Evolutionary conservation across 2,329 filamentous ascomycete species (phyloP), one percentile per base, ranked within the genome.

Genomic region (Botryotinia globosa): DNA sequence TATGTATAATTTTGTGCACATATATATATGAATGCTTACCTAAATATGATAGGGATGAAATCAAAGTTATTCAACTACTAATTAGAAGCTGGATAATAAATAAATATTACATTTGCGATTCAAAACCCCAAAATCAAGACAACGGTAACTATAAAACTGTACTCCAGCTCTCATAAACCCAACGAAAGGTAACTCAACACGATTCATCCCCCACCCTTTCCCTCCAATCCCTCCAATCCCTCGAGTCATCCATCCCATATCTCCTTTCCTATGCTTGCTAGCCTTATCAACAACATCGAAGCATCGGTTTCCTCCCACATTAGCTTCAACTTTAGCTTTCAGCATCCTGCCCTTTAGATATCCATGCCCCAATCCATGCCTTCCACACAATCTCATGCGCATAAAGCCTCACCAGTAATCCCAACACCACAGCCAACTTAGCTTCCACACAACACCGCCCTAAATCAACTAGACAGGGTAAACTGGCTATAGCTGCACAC

Each of bases 371-470:
- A 56, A 64, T 64, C 63, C 42, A 65, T 65, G 29, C 32, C 25
- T 8, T 34, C 63, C 63, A 65, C 42, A 45, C 63, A 65, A 14
- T 32, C 32, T 65, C 62, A 65, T 32, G n/a, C 62, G 62, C 62
- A 64, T 34, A 32, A 64, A 48, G 3, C n/a, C 42, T 32, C 29
- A 65, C 34, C 58, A 14, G 34, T 37, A 20, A 64, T 64, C 62
- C 12, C n/a, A 64, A 64, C 42, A 37, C 9, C 44, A 65, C 29
- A n/a, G 20, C 42, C 42, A 48, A n/a, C 59, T 25, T 62, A 62
- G 59, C 37, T 29, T n/a, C 34, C 37, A 62, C 37, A 42, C 59
- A 62, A 62, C 37, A 62, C 59, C 59, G 20, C 37, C 37, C 59
- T 62, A 62, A 62, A 62, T 5, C 25, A 39, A 62, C 59, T 42